These are phyloP conservation scores for Mycena sanguinolenta DNA, from an alignment of 768 basidiomycete species.

Conservation along the genomic window DNA sequence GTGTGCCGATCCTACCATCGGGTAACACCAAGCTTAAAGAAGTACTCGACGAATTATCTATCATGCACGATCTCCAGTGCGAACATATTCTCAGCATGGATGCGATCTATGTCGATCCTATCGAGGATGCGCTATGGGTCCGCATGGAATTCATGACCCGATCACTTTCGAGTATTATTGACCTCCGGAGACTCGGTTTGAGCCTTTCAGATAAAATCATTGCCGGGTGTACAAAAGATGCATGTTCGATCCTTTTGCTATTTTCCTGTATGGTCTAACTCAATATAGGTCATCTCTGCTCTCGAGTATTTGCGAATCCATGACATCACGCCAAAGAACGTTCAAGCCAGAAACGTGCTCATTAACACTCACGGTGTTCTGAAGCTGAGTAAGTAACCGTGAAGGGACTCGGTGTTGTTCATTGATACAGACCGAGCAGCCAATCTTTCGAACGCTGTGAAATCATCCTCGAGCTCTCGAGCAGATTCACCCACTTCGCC, in stretches of 20 bases:
- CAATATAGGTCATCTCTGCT: constrained; percentile 57
- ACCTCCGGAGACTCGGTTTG: constrained; percentile 57
- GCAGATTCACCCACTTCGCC: background rate
- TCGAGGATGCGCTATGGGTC: constrained; percentile 63
- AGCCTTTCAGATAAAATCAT: constrained; percentile 59
- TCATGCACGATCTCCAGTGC: constrained; percentile 56
- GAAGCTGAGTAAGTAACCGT: constrained; percentile 59
- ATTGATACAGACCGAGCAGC: background rate
- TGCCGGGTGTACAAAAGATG: constrained; percentile 64
- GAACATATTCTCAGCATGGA: constrained; percentile 61
- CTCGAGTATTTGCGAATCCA: constrained; percentile 59
- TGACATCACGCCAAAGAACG: constrained; percentile 65
- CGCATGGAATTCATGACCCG: constrained; percentile 75
- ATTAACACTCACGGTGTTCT: constrained; percentile 61
- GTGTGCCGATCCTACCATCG: constrained; percentile 52
- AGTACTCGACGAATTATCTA: constrained; percentile 57
- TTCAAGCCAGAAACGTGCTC: constrained; percentile 68
- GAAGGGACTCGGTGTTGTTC: background rate
- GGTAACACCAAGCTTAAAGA: constrained; percentile 58
- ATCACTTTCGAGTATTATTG: constrained; percentile 68
- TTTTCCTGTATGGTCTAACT: background rate
- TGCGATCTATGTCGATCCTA: constrained; percentile 56
- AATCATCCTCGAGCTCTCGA: background rate
- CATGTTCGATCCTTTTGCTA: constrained; percentile 45
- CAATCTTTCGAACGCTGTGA: constrained; percentile 16